Evolutionary conservation across 768 basidiomycete genomes (phyloP).

Genomic region (Amanita rimosa): DNA sequence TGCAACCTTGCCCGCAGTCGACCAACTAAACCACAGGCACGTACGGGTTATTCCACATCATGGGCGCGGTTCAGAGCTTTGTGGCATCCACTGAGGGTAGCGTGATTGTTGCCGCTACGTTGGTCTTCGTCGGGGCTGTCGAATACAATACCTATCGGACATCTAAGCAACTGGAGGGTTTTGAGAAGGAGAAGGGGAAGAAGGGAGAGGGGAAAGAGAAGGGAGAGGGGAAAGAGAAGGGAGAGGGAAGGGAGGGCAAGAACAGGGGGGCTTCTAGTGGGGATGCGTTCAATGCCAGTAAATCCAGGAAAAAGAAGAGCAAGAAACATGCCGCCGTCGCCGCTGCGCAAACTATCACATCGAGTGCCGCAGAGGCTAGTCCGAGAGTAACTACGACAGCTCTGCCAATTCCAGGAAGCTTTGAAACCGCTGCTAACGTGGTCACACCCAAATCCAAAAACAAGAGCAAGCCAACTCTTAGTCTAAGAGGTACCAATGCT

Average conservation of each 20-base stretch:
- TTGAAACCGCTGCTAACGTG: background rate
- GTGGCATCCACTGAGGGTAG: slow-evolving; percentile 24
- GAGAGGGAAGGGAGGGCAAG: slow-evolving; percentile 9
- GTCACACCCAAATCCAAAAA: background rate
- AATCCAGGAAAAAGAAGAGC: slow-evolving; percentile 7
- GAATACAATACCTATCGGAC: slow-evolving; percentile 24
- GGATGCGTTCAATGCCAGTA: background rate
- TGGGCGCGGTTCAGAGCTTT: slow-evolving; percentile 37
- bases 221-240: background rate
- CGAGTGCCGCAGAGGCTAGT: background rate
- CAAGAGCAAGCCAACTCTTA: background rate
- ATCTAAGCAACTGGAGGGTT: slow-evolving; percentile 8
- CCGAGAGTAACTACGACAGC: background rate
- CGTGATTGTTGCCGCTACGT: slow-evolving; percentile 15
- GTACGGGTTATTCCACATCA: too few relatives aligned
- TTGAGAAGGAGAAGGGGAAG: slow-evolving; percentile 15
- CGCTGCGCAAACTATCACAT: slow-evolving; percentile 8
- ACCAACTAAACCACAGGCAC: background rate
- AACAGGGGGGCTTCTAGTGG: slow-evolving; percentile 6
- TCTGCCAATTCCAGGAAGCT: background rate
- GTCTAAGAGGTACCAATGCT: too few relatives aligned
- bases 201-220: slow-evolving; percentile 5
- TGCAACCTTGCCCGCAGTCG: background rate
- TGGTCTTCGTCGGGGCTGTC: slow-evolving; percentile 28
- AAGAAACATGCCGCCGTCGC: slow-evolving; percentile 8